Conservation (phyloP, 2,329 filamentous ascomycete species). For the Paecilomyces sp. region DNA sequence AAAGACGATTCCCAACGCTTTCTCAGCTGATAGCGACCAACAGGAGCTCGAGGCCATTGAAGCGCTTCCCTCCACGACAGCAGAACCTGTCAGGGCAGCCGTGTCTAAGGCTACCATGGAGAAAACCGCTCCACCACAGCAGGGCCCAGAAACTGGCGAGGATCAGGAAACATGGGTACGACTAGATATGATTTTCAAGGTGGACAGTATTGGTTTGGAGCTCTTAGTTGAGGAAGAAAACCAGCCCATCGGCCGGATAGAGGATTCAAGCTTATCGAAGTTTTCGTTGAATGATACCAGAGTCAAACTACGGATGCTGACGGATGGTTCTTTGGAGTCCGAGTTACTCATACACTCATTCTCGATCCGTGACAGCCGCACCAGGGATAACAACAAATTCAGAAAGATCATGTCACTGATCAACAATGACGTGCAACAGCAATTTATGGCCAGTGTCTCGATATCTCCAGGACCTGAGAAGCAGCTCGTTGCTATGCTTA, state of each 20-base stretch:
- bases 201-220: constrained; percentile 81
- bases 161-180: constrained; percentile 77
- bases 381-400: constrained; percentile 86
- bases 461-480: constrained; percentile 79
- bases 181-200: constrained; percentile 83
- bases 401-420: constrained; percentile 96
- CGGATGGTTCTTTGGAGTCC: constrained; percentile 82
- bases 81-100: constrained; percentile 42
- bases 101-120: constrained; percentile 45
- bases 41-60: constrained; percentile 67
- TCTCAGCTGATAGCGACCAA: constrained; percentile 65
- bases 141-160: constrained; percentile 64
- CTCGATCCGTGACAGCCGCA: constrained; percentile 88
- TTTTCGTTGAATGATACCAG: constrained; percentile 92
- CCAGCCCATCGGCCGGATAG: constrained; percentile 69
- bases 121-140: constrained; percentile 45
- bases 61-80: constrained; percentile 57
- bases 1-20: constrained; percentile 78
- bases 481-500: constrained; percentile 82
- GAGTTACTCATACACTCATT: constrained; percentile 92
- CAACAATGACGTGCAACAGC: constrained; percentile 84
- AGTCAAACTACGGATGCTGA: constrained; percentile 87
- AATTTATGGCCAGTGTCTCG: constrained; percentile 95
- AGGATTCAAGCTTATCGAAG: constrained; percentile 76
- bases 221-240: constrained; percentile 70